Evolutionary conservation across 2,329 filamentous ascomycete genomes (phyloP).

Genomic region (Colletotrichum chrysophilum): DNA sequence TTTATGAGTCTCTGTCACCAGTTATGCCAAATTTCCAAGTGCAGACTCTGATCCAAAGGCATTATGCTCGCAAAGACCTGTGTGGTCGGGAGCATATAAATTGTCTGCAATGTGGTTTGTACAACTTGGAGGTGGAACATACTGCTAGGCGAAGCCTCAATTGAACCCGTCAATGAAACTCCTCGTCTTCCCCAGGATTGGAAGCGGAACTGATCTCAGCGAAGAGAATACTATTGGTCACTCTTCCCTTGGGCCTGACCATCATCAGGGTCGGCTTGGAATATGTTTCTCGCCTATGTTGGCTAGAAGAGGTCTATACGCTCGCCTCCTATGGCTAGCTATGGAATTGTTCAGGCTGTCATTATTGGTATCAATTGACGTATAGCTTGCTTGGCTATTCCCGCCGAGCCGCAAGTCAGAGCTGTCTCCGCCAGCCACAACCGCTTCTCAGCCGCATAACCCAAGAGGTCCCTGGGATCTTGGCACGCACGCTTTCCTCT

Average conservation of each 20-base stretch:
- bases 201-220: not conserved
- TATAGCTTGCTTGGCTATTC: not conserved
- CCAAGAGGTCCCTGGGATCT: fast-evolving
- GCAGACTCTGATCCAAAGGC: not conserved
- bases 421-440: not conserved
- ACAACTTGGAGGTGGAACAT: not conserved
- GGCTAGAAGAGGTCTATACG: too few species aligned
- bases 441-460: not conserved
- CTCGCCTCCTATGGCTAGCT: too few species aligned
- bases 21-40: not conserved
- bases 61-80: fast-evolving
- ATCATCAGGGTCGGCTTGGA: fast-evolving
- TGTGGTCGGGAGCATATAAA: not conserved
- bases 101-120: not conserved
- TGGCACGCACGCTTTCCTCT: not conserved
- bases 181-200: not conserved
- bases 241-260: too few species aligned
- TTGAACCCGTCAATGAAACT: not conserved
- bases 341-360: too few species aligned
- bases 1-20: too few species aligned
- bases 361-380: too few species aligned
- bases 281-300: not conserved
- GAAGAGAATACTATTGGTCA: fast-evolving
- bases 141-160: fast-evolving
- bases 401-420: not conserved